phyloP scores from a whole-genome alignment of 1,284 basidiomycete species.

The Tilletia indica region DNA sequence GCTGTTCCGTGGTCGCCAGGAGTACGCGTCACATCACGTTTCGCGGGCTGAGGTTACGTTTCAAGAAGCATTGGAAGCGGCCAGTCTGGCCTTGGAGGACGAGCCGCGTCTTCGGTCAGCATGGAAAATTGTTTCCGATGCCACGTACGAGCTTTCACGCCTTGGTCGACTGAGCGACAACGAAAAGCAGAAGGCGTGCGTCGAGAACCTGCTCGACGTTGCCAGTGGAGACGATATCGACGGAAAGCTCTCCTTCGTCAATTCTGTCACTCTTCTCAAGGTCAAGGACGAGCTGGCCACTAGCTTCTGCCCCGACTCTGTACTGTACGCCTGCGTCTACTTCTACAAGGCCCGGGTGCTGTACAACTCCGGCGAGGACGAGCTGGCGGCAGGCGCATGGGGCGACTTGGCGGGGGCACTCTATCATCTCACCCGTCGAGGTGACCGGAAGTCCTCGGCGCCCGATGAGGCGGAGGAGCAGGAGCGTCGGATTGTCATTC shows the following conservation, averaged over 20 bases:
- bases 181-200: no score
- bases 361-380: conserved; percentile 39
- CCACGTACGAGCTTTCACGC: conserved; percentile 61
- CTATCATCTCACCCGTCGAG: conserved; percentile 28
- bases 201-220: conserved; percentile 28
- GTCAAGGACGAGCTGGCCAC: conserved; percentile 19
- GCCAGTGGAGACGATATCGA: conserved; percentile 36
- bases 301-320: conserved; percentile 9
- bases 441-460: neutral
- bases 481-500: neutral
- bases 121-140: conserved; percentile 86
- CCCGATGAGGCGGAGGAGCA: neutral
- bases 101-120: conserved; percentile 58
- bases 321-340: conserved; percentile 32
- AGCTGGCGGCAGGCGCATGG: conserved; percentile 46
- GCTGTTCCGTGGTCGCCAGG: conserved; percentile 69
- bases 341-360: conserved; percentile 48
- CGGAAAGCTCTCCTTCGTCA: conserved; percentile 39
- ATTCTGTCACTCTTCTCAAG: conserved; percentile 27
- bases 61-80: conserved; percentile 63
- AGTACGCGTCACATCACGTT: conserved; percentile 70
- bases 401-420: conserved; percentile 47
- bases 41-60: conserved; percentile 74
- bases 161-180: neutral
- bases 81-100: conserved; percentile 64